These are phyloP conservation scores for Ceratobasidium papillatum DNA, from an alignment of 1,284 basidiomycete genomes.

Conservation along the genomic window DNA sequence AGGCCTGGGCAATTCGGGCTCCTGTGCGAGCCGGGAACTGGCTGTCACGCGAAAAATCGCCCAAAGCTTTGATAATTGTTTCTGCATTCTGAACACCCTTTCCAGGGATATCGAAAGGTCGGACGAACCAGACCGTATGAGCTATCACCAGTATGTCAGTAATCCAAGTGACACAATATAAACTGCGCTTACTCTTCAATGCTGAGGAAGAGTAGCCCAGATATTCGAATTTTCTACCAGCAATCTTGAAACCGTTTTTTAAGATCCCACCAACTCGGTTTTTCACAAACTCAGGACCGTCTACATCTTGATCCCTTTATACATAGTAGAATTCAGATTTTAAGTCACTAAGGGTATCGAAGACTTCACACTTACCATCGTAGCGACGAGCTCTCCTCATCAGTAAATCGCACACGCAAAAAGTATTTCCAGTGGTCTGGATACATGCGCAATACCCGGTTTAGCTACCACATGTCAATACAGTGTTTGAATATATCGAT, in stretches of 20 bases:
- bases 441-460: slow-evolving; percentile 58
- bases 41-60: slow-evolving; percentile 60
- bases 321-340: slow-evolving; percentile 11
- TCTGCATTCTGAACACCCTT: slow-evolving; percentile 52
- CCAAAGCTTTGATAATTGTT: slow-evolving; percentile 62
- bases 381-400: slow-evolving; percentile 62
- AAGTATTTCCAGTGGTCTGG: slow-evolving; percentile 62
- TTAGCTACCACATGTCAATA: slow-evolving; percentile 53
- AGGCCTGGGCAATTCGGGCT: slow-evolving; percentile 74
- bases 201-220: slow-evolving; percentile 65
- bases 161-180: background rate
- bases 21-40: slow-evolving; percentile 73
- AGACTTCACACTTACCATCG: slow-evolving; percentile 51
- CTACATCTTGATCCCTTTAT: slow-evolving; percentile 58
- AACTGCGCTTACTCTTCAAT: slow-evolving; percentile 50
- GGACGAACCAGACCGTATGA: slow-evolving; percentile 68
- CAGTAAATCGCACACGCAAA: slow-evolving; percentile 69
- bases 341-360: background rate
- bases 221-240: slow-evolving; percentile 62
- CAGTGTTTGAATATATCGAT: background rate
- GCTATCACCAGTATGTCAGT: background rate
- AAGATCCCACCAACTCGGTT: slow-evolving; percentile 58
- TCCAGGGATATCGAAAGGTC: slow-evolving; percentile 56
- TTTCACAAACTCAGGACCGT: slow-evolving; percentile 59
- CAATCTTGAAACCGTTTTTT: slow-evolving; percentile 59